A percentile compares a stretch with the other conserved stretches of the same genome.
Evolutionary conservation across 75 land plant genomes (phyloP).

Genomic region (Pinus taeda): DNA sequence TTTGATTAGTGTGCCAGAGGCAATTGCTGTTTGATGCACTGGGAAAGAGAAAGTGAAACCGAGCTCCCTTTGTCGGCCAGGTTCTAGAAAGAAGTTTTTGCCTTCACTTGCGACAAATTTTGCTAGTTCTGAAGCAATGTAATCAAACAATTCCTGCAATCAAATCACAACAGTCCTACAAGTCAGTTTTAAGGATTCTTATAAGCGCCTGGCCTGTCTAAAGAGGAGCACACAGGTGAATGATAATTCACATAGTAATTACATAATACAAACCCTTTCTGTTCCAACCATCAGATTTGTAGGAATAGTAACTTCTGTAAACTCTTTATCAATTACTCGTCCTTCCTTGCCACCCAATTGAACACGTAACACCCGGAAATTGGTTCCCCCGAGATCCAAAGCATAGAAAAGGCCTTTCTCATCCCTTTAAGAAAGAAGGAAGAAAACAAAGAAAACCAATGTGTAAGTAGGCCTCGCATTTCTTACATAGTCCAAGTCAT

Average conservation of each 20-base stretch:
- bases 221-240: not conserved
- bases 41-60: constrained; percentile 91
- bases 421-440: constrained; percentile 28
- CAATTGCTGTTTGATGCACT: constrained; percentile 76
- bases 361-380: constrained; percentile 67
- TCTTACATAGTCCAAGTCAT: too few species aligned
- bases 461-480: too few species aligned
- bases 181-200: constrained; percentile 70
- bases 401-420: constrained; percentile 74
- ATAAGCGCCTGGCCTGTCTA: constrained; percentile 1
- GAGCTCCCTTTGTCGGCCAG: constrained; percentile 55
- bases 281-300: constrained; percentile 59
- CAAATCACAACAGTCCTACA: constrained; percentile 14
- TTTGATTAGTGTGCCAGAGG: constrained; percentile 77
- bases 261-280: constrained; percentile 35
- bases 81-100: constrained; percentile 27
- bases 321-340: constrained; percentile 37
- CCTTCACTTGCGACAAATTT: constrained; percentile 54
- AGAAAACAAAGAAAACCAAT: too few species aligned
- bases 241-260: not conserved
- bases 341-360: constrained; percentile 59
- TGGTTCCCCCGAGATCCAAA: constrained; percentile 78
- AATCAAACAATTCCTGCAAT: constrained; percentile 72
- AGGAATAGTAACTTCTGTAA: constrained; percentile 56
- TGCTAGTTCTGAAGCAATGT: constrained; percentile 60